Base-by-base conservation (phyloP, 768 basidiomycete genomes). In the Serendipita vermifera region DNA sequence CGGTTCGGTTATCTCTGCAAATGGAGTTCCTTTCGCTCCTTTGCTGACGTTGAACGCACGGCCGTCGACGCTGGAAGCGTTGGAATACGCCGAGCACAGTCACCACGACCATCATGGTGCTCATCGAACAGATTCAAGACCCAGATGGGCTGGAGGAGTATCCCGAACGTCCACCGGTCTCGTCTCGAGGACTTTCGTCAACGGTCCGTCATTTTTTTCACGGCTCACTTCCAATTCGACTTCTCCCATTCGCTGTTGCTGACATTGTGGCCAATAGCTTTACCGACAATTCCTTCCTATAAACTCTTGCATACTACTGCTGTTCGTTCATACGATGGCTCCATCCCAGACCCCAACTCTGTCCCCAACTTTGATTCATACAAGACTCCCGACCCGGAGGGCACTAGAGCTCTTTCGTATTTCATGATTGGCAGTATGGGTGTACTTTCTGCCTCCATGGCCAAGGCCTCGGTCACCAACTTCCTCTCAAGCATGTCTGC, bases 401-500 rank as follows among this genome's bases (percentile, higher is more conserved):
- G 65, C 62, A 86, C 85, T 74, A 85, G 86, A 59, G 79, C 85
- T 43, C 71, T 89, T 51, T 86, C 85, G 35, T 91, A 91, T 73
- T 84, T 91, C 71, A 86, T 91, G 85, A 81, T 90, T 60, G 87
- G 90, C 64, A 77, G 90, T 38, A 78, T 97, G 64, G 96, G 96
- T 66, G 78, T 96, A 65, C 79, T 99, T 70, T 83, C 89, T 60
- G 96, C 94, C 56, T 90, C 90, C 17, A 89, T 81, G 58, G 93
- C 93, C 63, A 94, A 98, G 73, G 89, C 90, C 31, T 82, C 84
- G 62, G 83, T 98, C 62, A 80, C 88, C 59, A 93, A 94, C 70
- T 93, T 98, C 73, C 76, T 99, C 59, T 80, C 85, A 66, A 92
- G 90, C 60, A 94, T 99, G 91, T 78, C 89, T 54, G 96, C 96